Evolutionary conservation across 1,284 basidiomycete genomes (phyloP).

Genomic region (Wolfiporia cocos): DNA sequence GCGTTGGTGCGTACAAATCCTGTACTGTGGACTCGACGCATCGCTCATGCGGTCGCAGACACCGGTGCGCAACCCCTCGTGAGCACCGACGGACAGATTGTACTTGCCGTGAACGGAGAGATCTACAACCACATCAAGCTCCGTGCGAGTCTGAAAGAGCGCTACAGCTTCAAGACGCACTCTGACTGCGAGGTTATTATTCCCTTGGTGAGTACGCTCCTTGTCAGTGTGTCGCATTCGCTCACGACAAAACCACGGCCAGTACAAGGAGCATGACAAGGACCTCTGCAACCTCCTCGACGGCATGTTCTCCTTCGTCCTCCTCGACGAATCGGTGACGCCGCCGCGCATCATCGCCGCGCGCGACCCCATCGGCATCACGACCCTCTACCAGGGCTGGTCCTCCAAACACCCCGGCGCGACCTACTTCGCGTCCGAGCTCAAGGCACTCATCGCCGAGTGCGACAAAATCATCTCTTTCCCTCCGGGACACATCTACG

Average conservation of each 20-base stretch:
- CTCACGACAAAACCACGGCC: slow-evolving; percentile 3
- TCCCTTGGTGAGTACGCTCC: slow-evolving; percentile 59
- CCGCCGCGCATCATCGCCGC: slow-evolving; percentile 93
- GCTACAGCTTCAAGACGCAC: slow-evolving; percentile 90
- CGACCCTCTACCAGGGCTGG: slow-evolving; percentile 97
- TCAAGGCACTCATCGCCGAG: slow-evolving; percentile 90
- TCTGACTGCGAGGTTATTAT: slow-evolving; percentile 99
- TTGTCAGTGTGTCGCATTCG: slow-evolving; percentile 1
- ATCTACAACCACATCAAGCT: slow-evolving; percentile 97
- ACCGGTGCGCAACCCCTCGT: slow-evolving; percentile 95
- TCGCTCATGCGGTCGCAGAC: slow-evolving; percentile 46
- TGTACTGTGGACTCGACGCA: neutral
- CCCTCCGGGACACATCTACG: slow-evolving; percentile 95
- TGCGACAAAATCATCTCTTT: slow-evolving; percentile 95
- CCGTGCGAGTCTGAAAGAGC: slow-evolving; percentile 58
- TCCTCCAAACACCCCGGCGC: slow-evolving; percentile 80
- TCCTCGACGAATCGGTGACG: slow-evolving; percentile 88
- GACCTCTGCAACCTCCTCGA: slow-evolving; percentile 80
- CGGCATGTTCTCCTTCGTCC: slow-evolving; percentile 98
- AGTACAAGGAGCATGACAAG: slow-evolving; percentile 85
- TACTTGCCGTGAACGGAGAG: slow-evolving; percentile 96
- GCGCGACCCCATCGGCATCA: slow-evolving; percentile 97
- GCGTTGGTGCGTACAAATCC: slow-evolving; percentile 72
- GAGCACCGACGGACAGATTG: slow-evolving; percentile 80
- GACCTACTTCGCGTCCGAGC: slow-evolving; percentile 93